A percentile compares a stretch with the other conserved stretches of the same genome.
Conservation (phyloP, 2,329 filamentous ascomycete species). For the Coniochaeta sp. region DNA sequence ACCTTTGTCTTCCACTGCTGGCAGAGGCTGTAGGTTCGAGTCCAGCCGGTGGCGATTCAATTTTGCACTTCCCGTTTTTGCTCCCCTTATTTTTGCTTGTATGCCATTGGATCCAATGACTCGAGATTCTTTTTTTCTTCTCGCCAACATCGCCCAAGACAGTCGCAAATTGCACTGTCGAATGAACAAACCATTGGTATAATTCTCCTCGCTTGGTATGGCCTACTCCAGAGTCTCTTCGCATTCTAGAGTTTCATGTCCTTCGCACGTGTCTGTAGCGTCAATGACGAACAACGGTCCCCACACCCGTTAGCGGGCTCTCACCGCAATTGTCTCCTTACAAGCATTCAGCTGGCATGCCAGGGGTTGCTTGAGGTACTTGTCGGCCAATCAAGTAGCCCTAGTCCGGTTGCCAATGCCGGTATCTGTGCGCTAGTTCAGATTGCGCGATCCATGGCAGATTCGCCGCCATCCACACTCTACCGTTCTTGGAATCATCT, state of each 20-base stretch:
- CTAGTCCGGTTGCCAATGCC: neutral
- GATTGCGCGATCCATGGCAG: slow-evolving; percentile 1
- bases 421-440: neutral
- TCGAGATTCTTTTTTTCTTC: no score
- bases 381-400: neutral
- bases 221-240: no score
- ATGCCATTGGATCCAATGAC: neutral
- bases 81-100: neutral
- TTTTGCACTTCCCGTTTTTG: neutral
- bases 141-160: no score
- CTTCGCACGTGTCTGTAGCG: no score
- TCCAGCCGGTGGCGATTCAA: neutral
- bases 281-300: no score
- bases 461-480: neutral
- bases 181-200: no score
- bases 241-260: no score
- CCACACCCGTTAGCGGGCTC: no score
- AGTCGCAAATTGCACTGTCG: no score
- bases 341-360: no score
- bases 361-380: neutral
- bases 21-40: slow-evolving; percentile 4
- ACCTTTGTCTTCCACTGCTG: slow-evolving; percentile 1
- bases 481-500: neutral
- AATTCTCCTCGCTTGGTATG: no score
- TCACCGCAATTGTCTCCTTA: no score